Base-by-base conservation (phyloP, 495 filamentous ascomycete species). In the Choiromyces venosus region DNA sequence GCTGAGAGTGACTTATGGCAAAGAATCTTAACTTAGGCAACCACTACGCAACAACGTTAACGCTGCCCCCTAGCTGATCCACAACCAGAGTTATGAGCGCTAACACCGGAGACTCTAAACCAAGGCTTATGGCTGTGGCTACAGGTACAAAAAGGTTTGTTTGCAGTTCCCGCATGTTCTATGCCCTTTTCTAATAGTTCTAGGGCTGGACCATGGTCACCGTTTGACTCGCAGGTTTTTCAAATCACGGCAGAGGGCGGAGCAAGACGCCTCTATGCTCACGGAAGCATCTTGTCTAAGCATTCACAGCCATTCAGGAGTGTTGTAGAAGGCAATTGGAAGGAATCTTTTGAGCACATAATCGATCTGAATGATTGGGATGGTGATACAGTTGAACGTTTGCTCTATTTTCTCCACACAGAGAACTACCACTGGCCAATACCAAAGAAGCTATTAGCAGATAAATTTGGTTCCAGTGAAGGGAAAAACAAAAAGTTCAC, bases 341-440 rank as follows among this genome's bases (percentile, higher is more conserved):
- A 37, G 25, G 33, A 25, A 39, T 35, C 56, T 18, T 33, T 33
- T 0, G 39, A 71, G 4, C 72, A 37, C 29, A 42, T 37, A 14
- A 64, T 75, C 14, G 16, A 75, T 36, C 37, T 75, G 5, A 37
- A 19, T 29, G 29, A 65, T 25, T 75, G 73, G 73, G 73, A 75
- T 52, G 37, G 33, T 4, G 33, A 56, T 21, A 74, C 72, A 0
- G 38, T 74, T 4, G 52, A 39, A 5, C 68, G 33, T 0, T 44
- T 74, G 2, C 35, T 71, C 21, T 33, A 74, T 37, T 71, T 74
- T 21, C 35, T 74, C 3, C 66, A 74, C 33, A 71, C 72, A 1
- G 68, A 46, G 4, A 29, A 52, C 33, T 74, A 74, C 16, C 21
- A 65, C 21, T 73, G 70, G 38, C 72, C 67, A 1, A 10, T n/a